These are phyloP conservation scores for Lonicera japonica DNA, from an alignment of 129 eudicot species.

Conservation along the genomic window DNA sequence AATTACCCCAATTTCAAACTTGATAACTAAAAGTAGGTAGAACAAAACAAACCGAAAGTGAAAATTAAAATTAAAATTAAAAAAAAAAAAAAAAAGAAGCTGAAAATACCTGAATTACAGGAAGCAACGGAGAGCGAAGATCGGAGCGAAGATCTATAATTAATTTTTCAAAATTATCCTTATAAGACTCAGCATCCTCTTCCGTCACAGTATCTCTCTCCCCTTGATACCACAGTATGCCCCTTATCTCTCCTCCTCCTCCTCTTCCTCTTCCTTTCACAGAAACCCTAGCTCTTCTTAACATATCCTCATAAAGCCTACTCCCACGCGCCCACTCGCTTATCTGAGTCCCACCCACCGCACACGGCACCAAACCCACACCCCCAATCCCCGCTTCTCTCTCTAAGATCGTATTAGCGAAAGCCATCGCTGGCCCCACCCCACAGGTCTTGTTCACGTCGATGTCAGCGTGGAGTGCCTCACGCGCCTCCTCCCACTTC, in stretches of 20 bases:
- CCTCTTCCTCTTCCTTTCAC: neutral
- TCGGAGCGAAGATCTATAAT: conserved; percentile 7
- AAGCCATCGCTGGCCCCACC: conserved; percentile 61
- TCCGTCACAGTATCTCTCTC: conserved; percentile 11
- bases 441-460: conserved; percentile 35
- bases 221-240: conserved; percentile 21
- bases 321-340: conserved; percentile 48
- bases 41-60: no score
- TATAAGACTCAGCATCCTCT: conserved; percentile 4
- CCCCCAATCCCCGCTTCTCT: conserved; percentile 21
- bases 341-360: conserved; percentile 56
- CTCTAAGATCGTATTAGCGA: conserved; percentile 38
- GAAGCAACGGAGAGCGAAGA: conserved; percentile 15
- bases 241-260: neutral
- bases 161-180: neutral
- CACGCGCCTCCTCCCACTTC: conserved; percentile 45
- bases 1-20: no score
- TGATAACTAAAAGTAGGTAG: no score
- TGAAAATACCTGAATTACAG: conserved; percentile 13
- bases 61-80: no score
- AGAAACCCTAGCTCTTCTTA: neutral
- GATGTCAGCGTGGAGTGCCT: conserved; percentile 51
- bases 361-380: conserved; percentile 64
- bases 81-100: no score
- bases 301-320: neutral